These are phyloP conservation scores for Boeremia exigua DNA, from an alignment of 2,329 filamentous ascomycete species.

Conservation along the genomic window DNA sequence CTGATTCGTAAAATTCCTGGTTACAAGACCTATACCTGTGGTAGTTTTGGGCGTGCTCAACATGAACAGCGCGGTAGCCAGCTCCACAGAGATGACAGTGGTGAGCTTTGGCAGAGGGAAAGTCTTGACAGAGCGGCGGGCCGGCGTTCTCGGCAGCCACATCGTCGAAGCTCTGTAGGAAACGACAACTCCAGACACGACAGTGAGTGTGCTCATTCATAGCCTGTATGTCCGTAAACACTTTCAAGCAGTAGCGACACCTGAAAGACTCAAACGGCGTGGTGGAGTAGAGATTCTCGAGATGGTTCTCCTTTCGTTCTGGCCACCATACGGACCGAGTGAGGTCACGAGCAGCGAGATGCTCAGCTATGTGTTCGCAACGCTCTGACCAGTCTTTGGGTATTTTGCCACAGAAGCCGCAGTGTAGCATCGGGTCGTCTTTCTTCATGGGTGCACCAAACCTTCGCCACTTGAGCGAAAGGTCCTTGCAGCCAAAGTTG, in stretches of 20 bases:
- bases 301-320: slow-evolving; percentile 40
- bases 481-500: slow-evolving; percentile 46
- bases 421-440: slow-evolving; percentile 46
- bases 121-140: slow-evolving; percentile 41
- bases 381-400: slow-evolving; percentile 42
- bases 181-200: slow-evolving; percentile 46
- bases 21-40: slow-evolving; percentile 43
- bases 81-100: slow-evolving; percentile 46
- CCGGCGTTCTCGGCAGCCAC: slow-evolving; percentile 41
- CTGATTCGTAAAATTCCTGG: slow-evolving; percentile 42
- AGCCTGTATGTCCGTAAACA: slow-evolving; percentile 38
- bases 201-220: slow-evolving; percentile 45
- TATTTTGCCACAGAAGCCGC: slow-evolving; percentile 43
- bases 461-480: slow-evolving; percentile 43
- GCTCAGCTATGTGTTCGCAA: slow-evolving; percentile 43
- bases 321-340: slow-evolving; percentile 43
- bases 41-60: slow-evolving; percentile 43
- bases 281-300: slow-evolving; percentile 40
- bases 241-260: slow-evolving; percentile 43
- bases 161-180: slow-evolving; percentile 42
- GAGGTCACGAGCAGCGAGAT: slow-evolving; percentile 37
- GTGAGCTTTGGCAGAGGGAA: slow-evolving; percentile 43
- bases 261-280: slow-evolving; percentile 40
- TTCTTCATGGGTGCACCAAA: slow-evolving; percentile 45
- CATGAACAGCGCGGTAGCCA: slow-evolving; percentile 39